These are phyloP conservation scores for Cordyceps tenuipes DNA, from an alignment of 2,329 filamentous ascomycete species.

Conservation along the genomic window DNA sequence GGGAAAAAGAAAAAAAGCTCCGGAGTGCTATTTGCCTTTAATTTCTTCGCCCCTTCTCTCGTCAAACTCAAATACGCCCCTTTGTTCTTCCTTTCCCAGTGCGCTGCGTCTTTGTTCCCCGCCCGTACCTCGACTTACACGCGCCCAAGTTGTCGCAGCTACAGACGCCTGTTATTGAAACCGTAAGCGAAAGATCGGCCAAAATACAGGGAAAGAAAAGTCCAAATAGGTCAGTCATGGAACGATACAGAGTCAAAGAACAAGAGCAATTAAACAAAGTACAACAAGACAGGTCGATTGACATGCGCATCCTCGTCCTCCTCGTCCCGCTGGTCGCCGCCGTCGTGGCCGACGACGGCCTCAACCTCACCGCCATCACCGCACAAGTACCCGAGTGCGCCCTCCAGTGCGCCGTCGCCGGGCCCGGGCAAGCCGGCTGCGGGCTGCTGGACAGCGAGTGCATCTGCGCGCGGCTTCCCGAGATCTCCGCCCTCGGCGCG, in stretches of 20 bases:
- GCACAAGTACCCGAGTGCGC: slow-evolving; percentile 31
- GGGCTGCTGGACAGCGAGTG: slow-evolving; percentile 26
- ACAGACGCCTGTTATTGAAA: not conserved
- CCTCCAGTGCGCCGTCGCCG: slow-evolving; percentile 26
- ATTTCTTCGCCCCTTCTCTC: not conserved
- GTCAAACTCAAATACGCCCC: no score
- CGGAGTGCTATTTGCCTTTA: not conserved
- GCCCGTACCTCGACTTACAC: not conserved
- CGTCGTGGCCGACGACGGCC: slow-evolving; percentile 16
- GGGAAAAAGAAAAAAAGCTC: not conserved
- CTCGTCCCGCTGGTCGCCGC: slow-evolving; percentile 20
- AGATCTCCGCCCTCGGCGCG: slow-evolving; percentile 25
- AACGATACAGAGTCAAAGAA: not conserved
- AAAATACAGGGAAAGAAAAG: no score
- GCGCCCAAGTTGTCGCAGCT: not conserved
- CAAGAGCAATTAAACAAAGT: not conserved
- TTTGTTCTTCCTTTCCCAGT: not conserved
- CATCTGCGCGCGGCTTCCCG: slow-evolving; percentile 29
- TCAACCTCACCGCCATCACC: slow-evolving; percentile 16
- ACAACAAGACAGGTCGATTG: not conserved
- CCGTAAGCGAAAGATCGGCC: not conserved
- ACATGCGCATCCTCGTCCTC: slow-evolving; percentile 18
- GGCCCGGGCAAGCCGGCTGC: slow-evolving; percentile 26
- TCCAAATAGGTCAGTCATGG: no score
- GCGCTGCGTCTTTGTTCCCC: not conserved